Evolutionary conservation across 2,329 filamentous ascomycete species (phyloP).

Genomic region (Fusarium subglutinans): DNA sequence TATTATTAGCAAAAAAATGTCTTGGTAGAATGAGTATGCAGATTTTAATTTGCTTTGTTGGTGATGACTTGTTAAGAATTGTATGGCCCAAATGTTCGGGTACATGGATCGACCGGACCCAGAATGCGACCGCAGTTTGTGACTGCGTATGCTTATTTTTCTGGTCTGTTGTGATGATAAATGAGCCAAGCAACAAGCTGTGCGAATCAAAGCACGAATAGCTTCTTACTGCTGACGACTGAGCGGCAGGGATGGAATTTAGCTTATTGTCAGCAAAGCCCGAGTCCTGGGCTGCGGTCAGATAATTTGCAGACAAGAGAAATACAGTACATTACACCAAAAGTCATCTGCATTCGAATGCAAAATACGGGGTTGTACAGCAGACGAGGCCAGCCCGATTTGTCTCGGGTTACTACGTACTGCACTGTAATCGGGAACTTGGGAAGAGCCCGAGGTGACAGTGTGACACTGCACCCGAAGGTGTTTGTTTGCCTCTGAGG

Average conservation of each 20-base stretch:
- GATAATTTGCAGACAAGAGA: background rate
- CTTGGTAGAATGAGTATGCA: background rate
- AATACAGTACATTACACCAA: background rate
- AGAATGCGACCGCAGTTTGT: slow-evolving; percentile 1
- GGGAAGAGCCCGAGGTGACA: slow-evolving; percentile 3
- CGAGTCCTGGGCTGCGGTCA: slow-evolving; percentile 1
- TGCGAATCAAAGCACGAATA: background rate
- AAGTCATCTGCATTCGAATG: background rate
- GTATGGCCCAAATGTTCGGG: background rate
- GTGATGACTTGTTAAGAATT: background rate
- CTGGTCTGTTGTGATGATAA: background rate
- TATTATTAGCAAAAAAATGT: slow-evolving; percentile 18
- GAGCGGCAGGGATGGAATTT: background rate
- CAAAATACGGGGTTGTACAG: slow-evolving; percentile 18
- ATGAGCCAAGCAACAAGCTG: slow-evolving; percentile 1
- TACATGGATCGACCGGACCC: slow-evolving; percentile 13
- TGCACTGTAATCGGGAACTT: background rate
- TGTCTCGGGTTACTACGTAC: background rate
- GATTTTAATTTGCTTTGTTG: background rate
- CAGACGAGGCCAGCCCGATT: slow-evolving; percentile 2
- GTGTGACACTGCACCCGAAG: slow-evolving; percentile 3
- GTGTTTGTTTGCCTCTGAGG: background rate
- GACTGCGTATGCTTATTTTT: background rate
- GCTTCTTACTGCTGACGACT: background rate
- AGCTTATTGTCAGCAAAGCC: slow-evolving; percentile 10